Base-by-base conservation (phyloP, 805 yeast species). In the Clavispora phyllophila region DNA sequence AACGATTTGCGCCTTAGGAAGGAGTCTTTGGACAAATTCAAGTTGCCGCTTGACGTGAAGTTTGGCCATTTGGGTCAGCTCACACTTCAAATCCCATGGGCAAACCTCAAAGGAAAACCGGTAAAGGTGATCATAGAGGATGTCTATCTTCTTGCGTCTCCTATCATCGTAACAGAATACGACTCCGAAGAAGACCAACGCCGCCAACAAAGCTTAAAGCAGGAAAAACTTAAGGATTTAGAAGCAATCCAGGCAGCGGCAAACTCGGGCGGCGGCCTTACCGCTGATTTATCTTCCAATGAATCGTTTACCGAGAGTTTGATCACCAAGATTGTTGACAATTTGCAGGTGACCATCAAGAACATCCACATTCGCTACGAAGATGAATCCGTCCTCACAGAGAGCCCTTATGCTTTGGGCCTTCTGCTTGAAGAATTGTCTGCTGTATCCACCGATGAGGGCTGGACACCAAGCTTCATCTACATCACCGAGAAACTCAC, bases 1-100 rank as follows among this genome's bases (percentile, higher is more conserved):
- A 75, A 74, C 48, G 82, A 90, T 59, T 74, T 95, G 47, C 76
- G 82, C 44, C 70, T 93, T 45, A 88, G 87, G 64, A 84, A 85
- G 47, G 97, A 90, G 59, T 88, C 96, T 3, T 70, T 93, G 37
- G 99, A 95, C 62, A 77, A 84, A 53, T 75, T 93, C 49, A 79
- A 85, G 48, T 65, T 95, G 29, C 99, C 99, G 2, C 65, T 93
- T 28, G 87, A 90, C 60, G 91, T 95, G 12, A 77, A 79, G 47
- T 85, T 84, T 58, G 99, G 99, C 32, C 88, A 87, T 57, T 62
- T 93, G 44, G 99, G 98, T 1, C 87, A 84, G 51, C 72, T 93
- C 49, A 84, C 95, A 0, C 67, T 93, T 42, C 96, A 87, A 58
- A 91, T 93, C 29, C 99, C 99, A 0, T 95, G 98, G 97, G 84